Evolutionary conservation across 1,139 yeast species (phyloP), one percentile per base, ranked within the genome.

Genomic region (Candida labiduridarum): DNA sequence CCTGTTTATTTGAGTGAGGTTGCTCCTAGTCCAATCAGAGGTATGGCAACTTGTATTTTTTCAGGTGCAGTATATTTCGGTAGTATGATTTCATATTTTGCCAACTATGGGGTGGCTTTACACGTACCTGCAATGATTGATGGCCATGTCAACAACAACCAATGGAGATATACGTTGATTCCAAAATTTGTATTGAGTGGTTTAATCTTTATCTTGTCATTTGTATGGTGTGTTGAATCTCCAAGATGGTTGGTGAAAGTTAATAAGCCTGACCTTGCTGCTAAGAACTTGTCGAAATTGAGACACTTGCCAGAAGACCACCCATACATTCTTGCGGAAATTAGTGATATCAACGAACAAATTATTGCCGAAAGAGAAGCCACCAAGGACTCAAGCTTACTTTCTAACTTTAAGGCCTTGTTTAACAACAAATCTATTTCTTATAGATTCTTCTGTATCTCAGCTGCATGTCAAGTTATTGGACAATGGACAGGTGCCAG

Each of bases 401-500:
- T 65, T 36, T 35, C 44, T n/a, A 62, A 59, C 40, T 46, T 74
- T 35, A 67, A 62, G 49, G 77, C 76, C 48, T 58, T 79, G 29
- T 49, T 74, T 29, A 49, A 65, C 1, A 71, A 65, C 48, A 72
- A 61, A 53, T 72, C 74, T 44, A 69, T 71, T 54, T 67, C 74
- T 53, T 75, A 78, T 61, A 69, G 82, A 60, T 76, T 84, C 60
- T 63, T 79, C 40, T 63, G 59, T 25, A 65, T 79, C 41, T 70
- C 81, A 14, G 63, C 75, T 44, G 59, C 69, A 44, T 70, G 81
- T 16, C 84, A 82, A 57, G 53, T 84, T 44, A 69, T 83, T 49
- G 82, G 84, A 44, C 87, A 83, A 66, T 81, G 85, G 80, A 71
- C 82, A 43, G 88, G 88, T 46, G 84, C 86, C 25, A 83, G 82